A percentile compares a stretch with the other conserved stretches of the same genome.
phyloP scores from a whole-genome alignment of 2,329 filamentous ascomycete species.

The Westerdykella aurantiaca region DNA sequence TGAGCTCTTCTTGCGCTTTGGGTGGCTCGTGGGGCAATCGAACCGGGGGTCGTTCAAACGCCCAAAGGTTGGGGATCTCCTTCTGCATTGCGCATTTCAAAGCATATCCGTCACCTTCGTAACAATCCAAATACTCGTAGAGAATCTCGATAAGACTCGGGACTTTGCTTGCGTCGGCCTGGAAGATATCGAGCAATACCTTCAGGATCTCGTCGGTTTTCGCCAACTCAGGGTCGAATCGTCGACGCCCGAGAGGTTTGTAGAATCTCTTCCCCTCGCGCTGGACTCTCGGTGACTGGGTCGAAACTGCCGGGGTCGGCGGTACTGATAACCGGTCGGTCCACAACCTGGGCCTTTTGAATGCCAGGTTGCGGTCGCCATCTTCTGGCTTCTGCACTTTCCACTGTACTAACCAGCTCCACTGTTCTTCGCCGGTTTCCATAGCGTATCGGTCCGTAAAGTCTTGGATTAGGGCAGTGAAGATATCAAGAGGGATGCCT shows the following conservation, averaged over 20 bases:
- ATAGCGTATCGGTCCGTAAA: slow-evolving; percentile 20
- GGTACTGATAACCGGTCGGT: not conserved
- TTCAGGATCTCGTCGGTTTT: slow-evolving; percentile 24
- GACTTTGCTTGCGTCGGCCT: slow-evolving; percentile 19
- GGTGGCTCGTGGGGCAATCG: slow-evolving; percentile 4
- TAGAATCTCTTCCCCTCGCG: slow-evolving; percentile 16
- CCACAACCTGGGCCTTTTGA: slow-evolving; percentile 21
- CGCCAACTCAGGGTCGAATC: slow-evolving; percentile 14
- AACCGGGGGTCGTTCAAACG: slow-evolving; percentile 29
- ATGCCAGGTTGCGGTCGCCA: slow-evolving; percentile 5
- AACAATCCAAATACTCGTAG: slow-evolving; percentile 30
- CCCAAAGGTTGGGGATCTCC: slow-evolving; percentile 33
- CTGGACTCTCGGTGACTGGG: not conserved
- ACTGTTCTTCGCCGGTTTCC: slow-evolving; percentile 19
- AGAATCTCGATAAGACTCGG: slow-evolving; percentile 34
- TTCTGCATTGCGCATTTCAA: slow-evolving; percentile 25
- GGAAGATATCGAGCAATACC: slow-evolving; percentile 29
- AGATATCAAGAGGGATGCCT: slow-evolving; percentile 19
- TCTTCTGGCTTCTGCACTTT: slow-evolving; percentile 13
- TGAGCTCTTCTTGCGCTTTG: slow-evolving; percentile 20
- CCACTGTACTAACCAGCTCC: slow-evolving; percentile 33
- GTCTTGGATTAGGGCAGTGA: slow-evolving; percentile 25
- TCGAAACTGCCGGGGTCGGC: slow-evolving; percentile 8
- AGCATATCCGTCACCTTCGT: slow-evolving; percentile 27
- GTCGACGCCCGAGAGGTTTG: slow-evolving; percentile 4